These are phyloP conservation scores for Gonapodya prolifera DNA, from an alignment of 192 early-diverging fungal species.

Conservation along the genomic window DNA sequence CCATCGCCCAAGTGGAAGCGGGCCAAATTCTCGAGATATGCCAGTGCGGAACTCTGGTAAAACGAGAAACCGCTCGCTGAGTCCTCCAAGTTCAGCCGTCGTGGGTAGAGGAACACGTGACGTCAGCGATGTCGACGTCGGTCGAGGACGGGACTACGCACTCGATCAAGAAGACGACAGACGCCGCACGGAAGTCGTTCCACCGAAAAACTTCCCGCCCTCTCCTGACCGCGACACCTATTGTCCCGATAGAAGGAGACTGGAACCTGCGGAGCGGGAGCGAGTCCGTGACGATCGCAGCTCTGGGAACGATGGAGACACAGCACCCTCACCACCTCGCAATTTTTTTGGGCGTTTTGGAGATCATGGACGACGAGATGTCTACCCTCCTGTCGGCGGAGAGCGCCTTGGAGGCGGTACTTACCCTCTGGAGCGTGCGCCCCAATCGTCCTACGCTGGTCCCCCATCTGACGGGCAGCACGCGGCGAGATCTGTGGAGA, in stretches of 20 bases:
- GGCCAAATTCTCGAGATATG: not conserved
- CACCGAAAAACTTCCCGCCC: not conserved
- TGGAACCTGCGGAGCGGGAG: no score
- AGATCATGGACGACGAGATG: not conserved
- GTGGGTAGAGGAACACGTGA: not conserved
- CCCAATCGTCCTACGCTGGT: not conserved
- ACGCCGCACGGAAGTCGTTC: no score
- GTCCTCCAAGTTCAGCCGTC: not conserved
- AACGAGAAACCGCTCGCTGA: not conserved
- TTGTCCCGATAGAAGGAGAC: no score
- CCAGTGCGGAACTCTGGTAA: not conserved
- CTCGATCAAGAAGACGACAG: not conserved
- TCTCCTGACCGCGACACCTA: no score
- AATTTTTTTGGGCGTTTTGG: no score
- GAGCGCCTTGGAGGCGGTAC: not conserved
- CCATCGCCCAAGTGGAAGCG: not conserved
- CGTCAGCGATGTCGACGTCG: no score
- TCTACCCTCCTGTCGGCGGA: not conserved
- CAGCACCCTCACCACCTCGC: no score
- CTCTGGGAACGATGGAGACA: no score
- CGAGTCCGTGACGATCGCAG: no score
- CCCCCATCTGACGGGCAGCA: not conserved
- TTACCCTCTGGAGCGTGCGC: not conserved
- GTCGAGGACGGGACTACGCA: not conserved
- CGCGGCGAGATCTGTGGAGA: not conserved